These are phyloP conservation scores for Fusarium albosuccineum DNA, from an alignment of 2,329 filamentous ascomycete genomes.

Conservation along the genomic window DNA sequence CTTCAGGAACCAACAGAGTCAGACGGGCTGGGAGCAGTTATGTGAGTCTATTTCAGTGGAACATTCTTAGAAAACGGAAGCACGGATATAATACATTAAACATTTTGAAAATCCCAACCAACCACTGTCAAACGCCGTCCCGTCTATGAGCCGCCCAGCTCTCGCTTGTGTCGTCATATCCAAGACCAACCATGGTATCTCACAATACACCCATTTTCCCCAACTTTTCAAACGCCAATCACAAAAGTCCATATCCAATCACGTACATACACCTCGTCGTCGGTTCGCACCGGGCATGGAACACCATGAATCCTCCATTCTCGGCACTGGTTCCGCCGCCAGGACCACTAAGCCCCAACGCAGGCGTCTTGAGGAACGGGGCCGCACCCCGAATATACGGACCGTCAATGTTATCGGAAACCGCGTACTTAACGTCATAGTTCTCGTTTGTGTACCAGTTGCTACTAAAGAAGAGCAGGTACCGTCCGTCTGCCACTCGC, in stretches of 20 bases:
- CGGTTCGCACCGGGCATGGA: slow-evolving; percentile 53
- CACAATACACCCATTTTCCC: background rate
- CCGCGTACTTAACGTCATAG: slow-evolving; percentile 73
- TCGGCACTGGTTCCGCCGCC: slow-evolving; percentile 55
- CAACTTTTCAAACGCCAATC: slow-evolving; percentile 1
- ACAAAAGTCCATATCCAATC: slow-evolving; percentile 41
- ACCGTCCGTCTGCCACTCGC: slow-evolving; percentile 59
- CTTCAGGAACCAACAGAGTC: background rate
- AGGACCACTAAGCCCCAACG: slow-evolving; percentile 55
- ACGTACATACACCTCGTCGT: slow-evolving; percentile 54
- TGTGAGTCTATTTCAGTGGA: background rate
- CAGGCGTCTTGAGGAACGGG: slow-evolving; percentile 53
- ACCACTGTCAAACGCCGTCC: slow-evolving; percentile 20
- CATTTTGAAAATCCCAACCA: background rate
- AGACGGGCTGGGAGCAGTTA: background rate
- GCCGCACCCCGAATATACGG: slow-evolving; percentile 52
- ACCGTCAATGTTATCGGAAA: slow-evolving; percentile 54
- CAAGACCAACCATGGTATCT: slow-evolving; percentile 8
- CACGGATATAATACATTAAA: background rate
- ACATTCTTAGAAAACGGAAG: too few relatives aligned
- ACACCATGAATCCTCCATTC: slow-evolving; percentile 50
- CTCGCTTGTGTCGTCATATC: background rate
- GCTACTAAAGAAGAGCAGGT: slow-evolving; percentile 73
- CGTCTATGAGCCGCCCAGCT: slow-evolving; percentile 3
- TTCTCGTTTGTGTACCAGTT: slow-evolving; percentile 67